phyloP scores from a whole-genome alignment of 2,329 filamentous ascomycete genomes.

The Venturia aucupariae region DNA sequence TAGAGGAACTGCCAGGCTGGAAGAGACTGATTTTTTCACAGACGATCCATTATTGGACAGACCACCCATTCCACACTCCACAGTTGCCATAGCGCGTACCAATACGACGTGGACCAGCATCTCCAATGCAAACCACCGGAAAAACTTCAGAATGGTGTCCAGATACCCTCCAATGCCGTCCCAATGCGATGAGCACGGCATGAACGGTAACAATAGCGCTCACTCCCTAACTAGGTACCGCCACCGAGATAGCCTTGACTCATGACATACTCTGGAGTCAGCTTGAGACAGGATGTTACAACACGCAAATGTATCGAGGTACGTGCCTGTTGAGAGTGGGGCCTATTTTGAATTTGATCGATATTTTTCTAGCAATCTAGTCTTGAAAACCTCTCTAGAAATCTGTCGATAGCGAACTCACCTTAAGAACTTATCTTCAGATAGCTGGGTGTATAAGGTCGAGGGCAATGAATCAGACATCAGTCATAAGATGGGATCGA shows the following conservation, averaged over 20 bases:
- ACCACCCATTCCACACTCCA: neutral
- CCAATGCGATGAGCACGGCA: neutral
- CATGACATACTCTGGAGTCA: neutral
- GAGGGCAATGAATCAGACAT: no score
- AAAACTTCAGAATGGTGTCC: neutral
- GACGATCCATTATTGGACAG: neutral
- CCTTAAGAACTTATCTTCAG: no score
- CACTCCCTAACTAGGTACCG: neutral
- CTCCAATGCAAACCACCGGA: neutral
- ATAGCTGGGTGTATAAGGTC: no score
- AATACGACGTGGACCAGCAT: neutral
- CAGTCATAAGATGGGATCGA: no score
- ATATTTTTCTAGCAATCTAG: no score
- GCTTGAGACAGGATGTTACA: neutral
- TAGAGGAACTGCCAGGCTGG: no score
- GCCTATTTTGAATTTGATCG: no score
- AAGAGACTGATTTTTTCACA: neutral
- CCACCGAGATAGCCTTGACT: neutral
- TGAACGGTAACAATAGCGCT: neutral
- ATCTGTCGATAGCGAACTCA: no score
- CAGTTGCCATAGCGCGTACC: neutral
- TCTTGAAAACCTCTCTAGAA: no score
- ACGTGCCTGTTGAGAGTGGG: no score
- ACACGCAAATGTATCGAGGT: no score
- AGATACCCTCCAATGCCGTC: neutral